phyloP scores from a whole-genome alignment of 441 rosid genomes.

The Erodium texanum region DNA sequence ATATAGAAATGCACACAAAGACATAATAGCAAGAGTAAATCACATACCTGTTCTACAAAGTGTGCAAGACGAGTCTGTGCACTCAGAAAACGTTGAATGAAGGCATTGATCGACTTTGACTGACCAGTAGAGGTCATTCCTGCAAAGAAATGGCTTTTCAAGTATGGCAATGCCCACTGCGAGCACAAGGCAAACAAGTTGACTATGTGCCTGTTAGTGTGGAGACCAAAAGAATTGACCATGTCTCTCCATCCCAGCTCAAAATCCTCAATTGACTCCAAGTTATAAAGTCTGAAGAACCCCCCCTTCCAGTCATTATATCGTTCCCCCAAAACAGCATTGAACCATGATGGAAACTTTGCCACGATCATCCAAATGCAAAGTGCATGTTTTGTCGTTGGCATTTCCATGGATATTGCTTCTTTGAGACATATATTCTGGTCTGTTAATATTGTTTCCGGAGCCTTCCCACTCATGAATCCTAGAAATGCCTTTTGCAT shows the following conservation, averaged over 20 bases:
- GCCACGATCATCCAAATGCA: constrained; percentile 96
- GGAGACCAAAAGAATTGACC: constrained; percentile 76
- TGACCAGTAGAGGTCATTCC: constrained; percentile 71
- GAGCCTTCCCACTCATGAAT: constrained; percentile 89
- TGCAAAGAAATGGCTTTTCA: constrained; percentile 80
- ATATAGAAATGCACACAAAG: constrained; percentile 4
- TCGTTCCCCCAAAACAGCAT: constrained; percentile 79
- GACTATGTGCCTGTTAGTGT: constrained; percentile 66
- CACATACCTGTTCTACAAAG: constrained; percentile 79
- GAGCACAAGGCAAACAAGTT: constrained; percentile 61
- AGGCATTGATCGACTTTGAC: constrained; percentile 76
- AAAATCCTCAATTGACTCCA: constrained; percentile 76
- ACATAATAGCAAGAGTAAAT: constrained; percentile 17
- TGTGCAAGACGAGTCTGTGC: constrained; percentile 88
- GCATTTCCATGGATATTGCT: constrained; percentile 80
- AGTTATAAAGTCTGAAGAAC: constrained; percentile 71
- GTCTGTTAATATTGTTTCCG: constrained; percentile 84
- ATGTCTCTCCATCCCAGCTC: constrained; percentile 92
- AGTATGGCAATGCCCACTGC: constrained; percentile 81
- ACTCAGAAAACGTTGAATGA: constrained; percentile 86
- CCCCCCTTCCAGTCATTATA: constrained; percentile 94
- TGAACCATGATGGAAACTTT: constrained; percentile 96
- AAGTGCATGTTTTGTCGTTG: constrained; percentile 74
- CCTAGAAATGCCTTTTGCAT: constrained; percentile 53
- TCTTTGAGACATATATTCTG: constrained; percentile 91